These are phyloP conservation scores for Paradendryphiella salina DNA, from an alignment of 2,329 filamentous ascomycete species.

Conservation along the genomic window DNA sequence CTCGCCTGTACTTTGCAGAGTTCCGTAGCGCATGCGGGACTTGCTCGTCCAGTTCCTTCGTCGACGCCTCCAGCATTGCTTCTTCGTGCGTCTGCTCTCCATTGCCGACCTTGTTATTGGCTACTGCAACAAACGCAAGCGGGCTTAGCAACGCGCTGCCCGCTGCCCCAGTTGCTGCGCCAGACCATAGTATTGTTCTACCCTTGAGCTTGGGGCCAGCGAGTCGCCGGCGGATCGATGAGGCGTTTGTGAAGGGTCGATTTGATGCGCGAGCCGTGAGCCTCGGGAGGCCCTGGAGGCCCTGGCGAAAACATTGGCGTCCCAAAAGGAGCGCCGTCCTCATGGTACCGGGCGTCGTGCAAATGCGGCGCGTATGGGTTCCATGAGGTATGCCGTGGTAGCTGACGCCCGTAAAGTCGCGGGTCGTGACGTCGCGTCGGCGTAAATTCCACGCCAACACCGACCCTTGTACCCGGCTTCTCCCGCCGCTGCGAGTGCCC, in stretches of 20 bases:
- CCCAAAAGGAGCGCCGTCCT: conserved; percentile 54
- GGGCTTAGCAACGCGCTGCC: conserved; percentile 54
- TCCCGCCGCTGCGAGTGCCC: no score
- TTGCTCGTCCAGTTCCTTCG: conserved; percentile 73
- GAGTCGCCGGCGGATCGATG: conserved; percentile 39
- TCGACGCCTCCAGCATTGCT: conserved; percentile 83
- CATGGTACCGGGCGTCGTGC: conserved; percentile 48
- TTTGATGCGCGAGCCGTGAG: conserved; percentile 23
- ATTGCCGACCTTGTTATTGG: conserved; percentile 53
- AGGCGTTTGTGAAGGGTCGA: conserved; percentile 34
- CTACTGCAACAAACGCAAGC: conserved; percentile 62
- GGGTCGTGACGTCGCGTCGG: conserved; percentile 32
- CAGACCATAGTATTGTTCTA: conserved; percentile 40
- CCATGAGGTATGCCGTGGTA: conserved; percentile 27
- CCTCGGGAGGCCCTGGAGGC: conserved; percentile 39
- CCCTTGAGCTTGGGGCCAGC: conserved; percentile 42
- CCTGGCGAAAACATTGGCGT: conserved; percentile 55
- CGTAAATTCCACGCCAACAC: conserved; percentile 24
- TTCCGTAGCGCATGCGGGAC: conserved; percentile 66
- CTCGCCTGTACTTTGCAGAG: conserved; percentile 61
- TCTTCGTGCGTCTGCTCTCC: conserved; percentile 71
- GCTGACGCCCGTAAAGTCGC: conserved; percentile 3
- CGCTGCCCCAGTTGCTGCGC: conserved; percentile 29
- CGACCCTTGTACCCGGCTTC: conserved; percentile 9
- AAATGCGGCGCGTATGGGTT: conserved; percentile 24